Evolutionary conservation across 306 rosid species (phyloP).

Genomic region (Herpetospermum pedunculosum): DNA sequence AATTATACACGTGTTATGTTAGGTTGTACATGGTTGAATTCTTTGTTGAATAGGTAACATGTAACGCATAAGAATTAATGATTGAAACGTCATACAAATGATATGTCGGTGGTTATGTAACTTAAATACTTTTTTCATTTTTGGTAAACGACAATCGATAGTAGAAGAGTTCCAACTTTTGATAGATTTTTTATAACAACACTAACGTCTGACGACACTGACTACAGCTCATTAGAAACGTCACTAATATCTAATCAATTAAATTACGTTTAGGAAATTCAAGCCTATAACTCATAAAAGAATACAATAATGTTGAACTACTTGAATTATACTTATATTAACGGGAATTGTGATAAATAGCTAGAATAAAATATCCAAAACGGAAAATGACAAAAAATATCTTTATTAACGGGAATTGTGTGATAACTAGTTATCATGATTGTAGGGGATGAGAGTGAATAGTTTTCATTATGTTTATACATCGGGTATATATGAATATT

Average conservation of each 20-base stretch:
- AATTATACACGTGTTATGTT: not conserved
- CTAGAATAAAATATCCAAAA: too few relatives aligned
- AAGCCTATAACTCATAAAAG: too few relatives aligned
- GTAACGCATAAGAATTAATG: not conserved
- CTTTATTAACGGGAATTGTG: too few relatives aligned
- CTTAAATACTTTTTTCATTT: not conserved
- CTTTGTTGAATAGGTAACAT: not conserved
- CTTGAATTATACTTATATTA: too few relatives aligned
- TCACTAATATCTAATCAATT: not conserved
- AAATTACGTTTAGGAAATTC: too few relatives aligned
- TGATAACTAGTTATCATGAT: too few relatives aligned
- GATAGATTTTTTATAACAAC: not conserved
- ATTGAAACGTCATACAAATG: not conserved
- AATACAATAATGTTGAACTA: too few relatives aligned
- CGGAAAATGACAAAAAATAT: too few relatives aligned
- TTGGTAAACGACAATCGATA: not conserved
- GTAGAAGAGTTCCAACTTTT: not conserved
- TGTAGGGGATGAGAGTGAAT: too few relatives aligned
- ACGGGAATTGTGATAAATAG: too few relatives aligned
- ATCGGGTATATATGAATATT: too few relatives aligned
- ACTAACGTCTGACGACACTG: not conserved
- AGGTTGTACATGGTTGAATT: not conserved
- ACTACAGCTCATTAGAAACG: not conserved
- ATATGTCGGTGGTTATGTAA: not conserved
- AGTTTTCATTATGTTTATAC: too few relatives aligned